Evolutionary conservation across 495 filamentous ascomycete species (phyloP), one percentile per base, ranked within the genome.

Genomic region (Gamarada debralockiae): DNA sequence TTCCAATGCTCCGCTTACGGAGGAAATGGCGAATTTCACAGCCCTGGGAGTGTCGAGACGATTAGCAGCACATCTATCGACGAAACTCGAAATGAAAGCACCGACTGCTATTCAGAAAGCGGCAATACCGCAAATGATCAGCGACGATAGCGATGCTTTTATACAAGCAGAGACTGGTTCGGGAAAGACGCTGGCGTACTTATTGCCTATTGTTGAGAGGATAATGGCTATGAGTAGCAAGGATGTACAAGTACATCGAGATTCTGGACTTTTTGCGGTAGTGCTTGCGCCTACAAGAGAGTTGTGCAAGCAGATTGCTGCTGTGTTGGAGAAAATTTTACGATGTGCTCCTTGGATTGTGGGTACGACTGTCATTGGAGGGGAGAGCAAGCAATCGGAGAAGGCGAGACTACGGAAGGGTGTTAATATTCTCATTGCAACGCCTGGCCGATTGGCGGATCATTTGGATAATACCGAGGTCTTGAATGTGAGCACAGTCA

Each of bases 101-200:
- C 93, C 93, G 14, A 98, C 93, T 0, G 90, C 87, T 5, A 96
- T 98, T 65, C 93, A 98, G 69, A 93, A 89, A 58, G 85, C 84
- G 41, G 86, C 90, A 0, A 84, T 98, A 39, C 76, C 85, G 14
- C 78, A 87, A 54, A 66, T 98, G 27, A 68, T 95, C 52, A 87
- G 84, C 48, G 86, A 87, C 38, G 86, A 96, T 60, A 81, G 76
- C 34, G 93, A 98, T 74, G 93, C 92, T 14, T 97, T 97, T 63
- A 86, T 98, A 22, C 93, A 97, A 66, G 95, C 95, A 13, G 87
- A 98, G 68, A 98, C 93, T 0, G 93, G 93, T 27, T 98, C 95
- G 0, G 93, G 93, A 64, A 98, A 98, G 70, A 98, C 93, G 3
- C 69, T 98, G 43, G 91, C 93, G 29, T 98, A 97, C 65, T 75